Base-by-base conservation (phyloP, 129 eudicot species). In the Oenanthe sinensis region DNA sequence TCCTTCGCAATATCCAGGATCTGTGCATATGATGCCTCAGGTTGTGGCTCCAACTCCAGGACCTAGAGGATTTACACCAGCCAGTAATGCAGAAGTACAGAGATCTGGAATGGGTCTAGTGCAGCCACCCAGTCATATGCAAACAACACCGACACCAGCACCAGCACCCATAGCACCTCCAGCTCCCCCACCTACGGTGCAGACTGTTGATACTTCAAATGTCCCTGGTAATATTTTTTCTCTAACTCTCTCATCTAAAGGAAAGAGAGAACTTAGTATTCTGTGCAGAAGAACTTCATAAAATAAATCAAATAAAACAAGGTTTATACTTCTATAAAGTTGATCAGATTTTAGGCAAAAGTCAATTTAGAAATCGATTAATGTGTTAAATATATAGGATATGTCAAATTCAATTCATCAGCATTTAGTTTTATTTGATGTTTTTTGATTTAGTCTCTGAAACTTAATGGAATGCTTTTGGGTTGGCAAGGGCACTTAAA, bases 151-250 rank as follows among this genome's bases (percentile, higher is more conserved):
- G 19, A 72, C 62, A 30, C 92, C 83, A 36, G 75, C 62, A 40
- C 92, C 81, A 30, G 52, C 87, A 40, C 92, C 81, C 17, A 40
- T 71, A 44, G 76, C 90, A 80, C 96, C 97, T 83, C 86, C 91
- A 82, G 91, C 96, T 42, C 91, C 97, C 15, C 97, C 97, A 30
- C 92, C 98, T 52, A 94, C 98, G 15, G 92, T 94, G 40, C 96
- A 89, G 85, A 91, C 98, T 36, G 98, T 87, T 82, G 98, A 89
- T 83, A 91, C 91, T 43, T 91, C 98, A 39, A 94, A 85, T 80
- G 96, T 94, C 12, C 97, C 98, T 76, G 97, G 98, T 94, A 90
- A 60, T 55, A n/a, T 49, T 30, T 26, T 33, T 48, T 75, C 48
- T 55, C 10, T 22, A 11, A 15, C 44, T 48, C 30, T 6, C 4